Evolutionary conservation across 768 basidiomycete genomes (phyloP).

Genomic region (Boletellus sp.): DNA sequence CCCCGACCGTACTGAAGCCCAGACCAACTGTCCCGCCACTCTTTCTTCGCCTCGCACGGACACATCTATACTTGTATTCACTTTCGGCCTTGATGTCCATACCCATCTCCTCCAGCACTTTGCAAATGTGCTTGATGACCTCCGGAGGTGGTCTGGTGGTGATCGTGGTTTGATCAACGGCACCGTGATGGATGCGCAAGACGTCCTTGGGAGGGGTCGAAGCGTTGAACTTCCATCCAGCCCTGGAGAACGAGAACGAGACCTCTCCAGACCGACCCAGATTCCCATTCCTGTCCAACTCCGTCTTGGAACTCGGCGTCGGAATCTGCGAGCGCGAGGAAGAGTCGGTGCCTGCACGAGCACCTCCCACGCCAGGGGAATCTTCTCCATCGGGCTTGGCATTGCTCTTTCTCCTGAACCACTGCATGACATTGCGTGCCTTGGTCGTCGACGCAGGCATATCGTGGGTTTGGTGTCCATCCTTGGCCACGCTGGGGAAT

Average conservation of each 20-base stretch:
- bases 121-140: constrained; percentile 81
- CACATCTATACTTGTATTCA: constrained; percentile 87
- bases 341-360: constrained; percentile 21
- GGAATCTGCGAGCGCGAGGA: constrained; percentile 31
- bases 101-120: constrained; percentile 84
- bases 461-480: constrained; percentile 29
- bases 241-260: constrained; percentile 38
- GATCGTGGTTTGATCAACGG: constrained; percentile 86
- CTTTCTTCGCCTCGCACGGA: constrained; percentile 73
- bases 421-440: constrained; percentile 96
- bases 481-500: constrained; percentile 27
- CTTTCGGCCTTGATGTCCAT: constrained; percentile 84
- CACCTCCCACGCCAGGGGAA: constrained; percentile 6
- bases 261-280: constrained; percentile 25
- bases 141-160: constrained; percentile 81
- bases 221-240: constrained; percentile 32
- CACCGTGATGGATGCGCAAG: constrained; percentile 84
- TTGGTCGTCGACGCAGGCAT: constrained; percentile 77
- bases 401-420: constrained; percentile 83
- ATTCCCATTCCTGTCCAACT: constrained; percentile 17
- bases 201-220: constrained; percentile 40
- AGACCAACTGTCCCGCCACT: constrained; percentile 41
- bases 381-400: constrained; percentile 30
- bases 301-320: constrained; percentile 26
- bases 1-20: constrained; percentile 38